Evolutionary conservation across 1,284 basidiomycete genomes (phyloP).

Genomic region (Phellopilus nigrolimitatus): DNA sequence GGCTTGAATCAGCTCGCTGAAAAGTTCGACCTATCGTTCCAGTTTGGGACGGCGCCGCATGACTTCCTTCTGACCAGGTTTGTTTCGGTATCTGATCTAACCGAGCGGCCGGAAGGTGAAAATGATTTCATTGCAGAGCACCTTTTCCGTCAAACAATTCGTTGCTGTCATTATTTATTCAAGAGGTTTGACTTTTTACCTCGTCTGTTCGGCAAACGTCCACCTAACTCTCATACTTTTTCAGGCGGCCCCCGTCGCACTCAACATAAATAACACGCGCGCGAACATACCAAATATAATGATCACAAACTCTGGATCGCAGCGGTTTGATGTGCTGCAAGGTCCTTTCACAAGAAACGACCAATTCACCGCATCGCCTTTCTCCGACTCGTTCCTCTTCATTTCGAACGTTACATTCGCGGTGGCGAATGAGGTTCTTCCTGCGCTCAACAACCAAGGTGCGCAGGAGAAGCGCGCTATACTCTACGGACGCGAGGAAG

Average conservation of each 20-base stretch:
- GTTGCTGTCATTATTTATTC: constrained; percentile 54
- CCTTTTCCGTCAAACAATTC: constrained; percentile 67
- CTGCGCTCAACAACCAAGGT: constrained; percentile 46
- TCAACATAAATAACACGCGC: constrained; percentile 57
- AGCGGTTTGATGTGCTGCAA: constrained; percentile 66
- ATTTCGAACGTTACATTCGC: constrained; percentile 46
- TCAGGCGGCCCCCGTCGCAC: constrained; percentile 48
- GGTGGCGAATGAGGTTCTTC: constrained; percentile 49
- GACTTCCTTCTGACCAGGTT: constrained; percentile 64
- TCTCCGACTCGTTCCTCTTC: constrained; percentile 55
- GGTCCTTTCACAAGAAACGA: constrained; percentile 78
- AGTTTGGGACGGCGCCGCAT: constrained; percentile 67
- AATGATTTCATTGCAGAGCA: constrained; percentile 32
- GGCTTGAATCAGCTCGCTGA: constrained; percentile 50
- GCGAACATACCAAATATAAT: constrained; percentile 59
- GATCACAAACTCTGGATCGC: constrained; percentile 69
- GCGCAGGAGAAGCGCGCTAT: constrained; percentile 29
- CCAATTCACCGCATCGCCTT: constrained; percentile 68
- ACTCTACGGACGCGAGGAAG: constrained; percentile 32
- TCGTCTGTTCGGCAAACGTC: constrained; percentile 9
- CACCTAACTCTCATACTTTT: constrained; percentile 1
- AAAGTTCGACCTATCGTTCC: constrained; percentile 47
- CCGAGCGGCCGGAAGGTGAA: not conserved
- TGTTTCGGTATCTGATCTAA: constrained; percentile 20
- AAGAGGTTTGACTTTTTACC: constrained; percentile 43